Base-by-base conservation (phyloP, 805 yeast species). In the Wickerhamiella spandovensis region DNA sequence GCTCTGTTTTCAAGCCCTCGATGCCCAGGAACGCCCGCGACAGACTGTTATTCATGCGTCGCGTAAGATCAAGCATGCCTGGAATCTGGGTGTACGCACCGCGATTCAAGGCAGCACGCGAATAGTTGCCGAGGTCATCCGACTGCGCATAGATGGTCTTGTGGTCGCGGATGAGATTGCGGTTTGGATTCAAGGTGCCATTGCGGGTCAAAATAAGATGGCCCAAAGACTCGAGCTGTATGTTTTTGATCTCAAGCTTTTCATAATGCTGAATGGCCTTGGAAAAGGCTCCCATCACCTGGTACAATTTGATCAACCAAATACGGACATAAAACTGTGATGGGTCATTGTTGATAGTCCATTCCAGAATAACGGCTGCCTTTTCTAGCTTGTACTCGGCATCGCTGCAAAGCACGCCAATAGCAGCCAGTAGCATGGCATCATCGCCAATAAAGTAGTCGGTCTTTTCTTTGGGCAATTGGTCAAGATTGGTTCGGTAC, bases 361-460 rank as follows among this genome's bases (percentile, higher is more conserved):
- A 63, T 58, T 84, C 87, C n/a, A 89, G 66, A 4, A 83, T 63
- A 1, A 75, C 58, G 9, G 82, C 68, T 7, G 77, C 69, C 24
- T 71, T 69, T 6, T 73, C 51, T 28, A 35, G 24, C 35, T 21
- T 45, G 37, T 28, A 15, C 5, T 13, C 24, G 6, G 41, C 37
- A 12, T 10, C 2, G 2, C n/a, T 12, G 3, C 53, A 54, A 32
- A 63, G 2, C 13, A 18, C n/a, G 2, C 56, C 55, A 35, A 65
- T 61, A 0, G 79, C 72, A 1, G 81, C 75, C 46, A 81, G 64
- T 5, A 87, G 61, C 9, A 84, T 63, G 45, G 84, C 74, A 49
- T 81, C 86, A 53, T 82, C 79, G 6, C 83, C 84, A 2, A 78
- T 62, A 54, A 81, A 82, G 61, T 82, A 83, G 61, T 88, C 95